These are phyloP conservation scores for Lentinus tigrinus DNA, from an alignment of 768 basidiomycete species.

Conservation along the genomic window DNA sequence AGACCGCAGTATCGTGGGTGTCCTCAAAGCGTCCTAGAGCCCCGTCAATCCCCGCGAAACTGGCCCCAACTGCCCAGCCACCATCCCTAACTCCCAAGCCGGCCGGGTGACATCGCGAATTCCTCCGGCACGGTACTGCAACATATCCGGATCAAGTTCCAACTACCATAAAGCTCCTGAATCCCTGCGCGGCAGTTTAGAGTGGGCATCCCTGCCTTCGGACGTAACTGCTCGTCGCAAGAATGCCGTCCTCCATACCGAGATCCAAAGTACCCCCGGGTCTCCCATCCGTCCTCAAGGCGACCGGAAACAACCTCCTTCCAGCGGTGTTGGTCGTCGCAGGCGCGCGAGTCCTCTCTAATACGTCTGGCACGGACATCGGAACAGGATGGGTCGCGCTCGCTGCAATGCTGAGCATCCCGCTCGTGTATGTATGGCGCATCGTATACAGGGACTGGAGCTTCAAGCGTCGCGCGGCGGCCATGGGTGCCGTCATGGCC, in stretches of 20 bases:
- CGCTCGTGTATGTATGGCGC: background rate
- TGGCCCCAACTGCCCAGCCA: too few species aligned
- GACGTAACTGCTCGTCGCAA: too few species aligned
- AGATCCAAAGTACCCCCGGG: background rate
- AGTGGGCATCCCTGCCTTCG: too few species aligned
- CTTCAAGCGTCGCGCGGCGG: background rate
- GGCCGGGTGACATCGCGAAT: too few species aligned
- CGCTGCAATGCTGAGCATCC: background rate
- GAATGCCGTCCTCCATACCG: background rate
- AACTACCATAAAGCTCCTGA: too few species aligned
- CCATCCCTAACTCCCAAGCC: too few species aligned
- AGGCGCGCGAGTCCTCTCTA: background rate
- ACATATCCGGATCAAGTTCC: too few species aligned
- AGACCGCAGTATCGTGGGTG: too few species aligned
- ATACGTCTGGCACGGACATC: background rate
- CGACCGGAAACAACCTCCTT: background rate
- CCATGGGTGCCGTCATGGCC: slow-evolving; percentile 10
- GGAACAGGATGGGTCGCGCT: background rate
- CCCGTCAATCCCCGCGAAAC: too few species aligned
- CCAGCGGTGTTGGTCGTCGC: background rate
- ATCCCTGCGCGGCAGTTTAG: too few species aligned
- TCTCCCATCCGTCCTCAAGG: background rate
- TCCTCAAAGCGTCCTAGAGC: too few species aligned
- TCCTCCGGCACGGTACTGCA: too few species aligned
- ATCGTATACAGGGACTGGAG: background rate